Base-by-base conservation (phyloP, 106 monocot genomes). In the Posidonia australis region DNA sequence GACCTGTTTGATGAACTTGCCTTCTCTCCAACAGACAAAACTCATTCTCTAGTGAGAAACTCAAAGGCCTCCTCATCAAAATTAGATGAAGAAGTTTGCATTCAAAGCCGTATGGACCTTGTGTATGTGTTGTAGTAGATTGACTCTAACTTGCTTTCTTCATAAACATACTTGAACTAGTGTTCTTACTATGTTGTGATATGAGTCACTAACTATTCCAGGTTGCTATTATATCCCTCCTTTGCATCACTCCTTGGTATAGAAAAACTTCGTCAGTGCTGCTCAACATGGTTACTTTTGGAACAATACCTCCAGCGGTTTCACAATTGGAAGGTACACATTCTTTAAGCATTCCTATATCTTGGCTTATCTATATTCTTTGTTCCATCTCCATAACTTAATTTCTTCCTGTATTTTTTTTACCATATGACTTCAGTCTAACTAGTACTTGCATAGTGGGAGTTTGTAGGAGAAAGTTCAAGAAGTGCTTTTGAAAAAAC, bases 181-280 rank as follows among this genome's bases (percentile, higher is more conserved):
- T 46, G 46, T 58, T 51, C 48, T 58, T 44, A 10, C 52, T 25
- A 46, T 61, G 27, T 66, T 70, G 20, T 9, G 22, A 52, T 18
- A 16, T 36, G 0, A 22, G 20, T n/a, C n/a, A 30, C 31, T 13
- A 46, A 26, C 16, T 25, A 54, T 62, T 79, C 70, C 66, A 98
- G 98, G 68, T 80, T 81, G 25, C 72, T 85, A 5, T 64, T 98
- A 26, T 98, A 98, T 81, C 90, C 98, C 72, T 84, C 78, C 29
- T 72, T 98, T 75, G 84, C 82, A 64, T 80, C 77, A 31, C 58
- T 91, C 48, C 69, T 98, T 72, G 91, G 98, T 51, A 85, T 98
- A 46, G 91, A 98, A 76, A 91, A 81, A 65, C 86, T 98, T 53
- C 84, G 90, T n/a, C 78, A 88, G 43, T 77, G 72, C 72, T 98